Percentiles rank a stretch among this genome's conserved stretches.
These are phyloP conservation scores for Albophoma yamanashiensis DNA, from an alignment of 2,329 filamentous ascomycete genomes.

Conservation along the genomic window DNA sequence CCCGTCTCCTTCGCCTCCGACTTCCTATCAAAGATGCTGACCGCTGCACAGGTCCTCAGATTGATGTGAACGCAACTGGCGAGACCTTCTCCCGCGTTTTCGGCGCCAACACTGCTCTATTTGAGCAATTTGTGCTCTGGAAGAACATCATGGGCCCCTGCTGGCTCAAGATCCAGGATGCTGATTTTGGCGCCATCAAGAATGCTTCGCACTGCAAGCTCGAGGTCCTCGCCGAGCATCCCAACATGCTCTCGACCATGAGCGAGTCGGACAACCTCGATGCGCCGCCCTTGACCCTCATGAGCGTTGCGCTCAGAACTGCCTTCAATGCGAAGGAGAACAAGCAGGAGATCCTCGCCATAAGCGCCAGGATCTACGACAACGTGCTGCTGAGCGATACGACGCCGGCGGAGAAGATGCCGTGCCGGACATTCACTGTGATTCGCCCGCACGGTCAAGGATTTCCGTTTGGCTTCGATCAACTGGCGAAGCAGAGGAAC, in stretches of 20 bases:
- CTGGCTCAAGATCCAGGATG: constrained; percentile 84
- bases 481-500: constrained; percentile 58
- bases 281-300: constrained; percentile 80
- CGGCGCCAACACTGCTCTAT: constrained; percentile 83
- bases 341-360: constrained; percentile 89
- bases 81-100: constrained; percentile 94
- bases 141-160: constrained; percentile 99
- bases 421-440: constrained; percentile 83
- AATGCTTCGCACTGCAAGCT: constrained; percentile 97
- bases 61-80: constrained; percentile 63
- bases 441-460: constrained; percentile 67
- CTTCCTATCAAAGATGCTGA: constrained; percentile 6
- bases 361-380: constrained; percentile 87
- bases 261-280: constrained; percentile 74
- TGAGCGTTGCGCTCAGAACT: constrained; percentile 86
- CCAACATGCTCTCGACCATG: constrained; percentile 61
- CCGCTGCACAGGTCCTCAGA: constrained; percentile 41
- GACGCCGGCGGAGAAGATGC: constrained; percentile 77
- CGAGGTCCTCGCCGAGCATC: constrained; percentile 72
- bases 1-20: background rate
- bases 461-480: constrained; percentile 83
- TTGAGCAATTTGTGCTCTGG: constrained; percentile 97
- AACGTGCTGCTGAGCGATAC: constrained; percentile 81
- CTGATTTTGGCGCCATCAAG: constrained; percentile 73
- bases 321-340: constrained; percentile 85